These are phyloP conservation scores for Huntiella moniliformis DNA, from an alignment of 2,329 filamentous ascomycete species.

Conservation along the genomic window DNA sequence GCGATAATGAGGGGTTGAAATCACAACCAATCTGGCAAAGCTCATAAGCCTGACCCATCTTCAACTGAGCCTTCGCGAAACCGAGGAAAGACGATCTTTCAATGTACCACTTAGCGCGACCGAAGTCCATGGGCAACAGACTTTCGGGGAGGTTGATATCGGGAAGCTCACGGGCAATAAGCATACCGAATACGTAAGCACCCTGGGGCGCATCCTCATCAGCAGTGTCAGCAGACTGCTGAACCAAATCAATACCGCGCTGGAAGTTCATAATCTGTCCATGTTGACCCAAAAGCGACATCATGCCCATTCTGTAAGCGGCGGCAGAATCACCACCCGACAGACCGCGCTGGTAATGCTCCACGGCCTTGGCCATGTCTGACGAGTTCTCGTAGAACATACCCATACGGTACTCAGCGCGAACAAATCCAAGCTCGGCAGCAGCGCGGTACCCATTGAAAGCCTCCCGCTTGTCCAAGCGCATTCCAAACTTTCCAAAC, in stretches of 20 bases:
- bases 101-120: slow-evolving; percentile 65
- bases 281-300: slow-evolving; percentile 87
- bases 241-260: slow-evolving; percentile 64
- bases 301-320: slow-evolving; percentile 79
- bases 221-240: slow-evolving; percentile 62
- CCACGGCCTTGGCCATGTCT: slow-evolving; percentile 75
- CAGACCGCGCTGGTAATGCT: slow-evolving; percentile 73
- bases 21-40: slow-evolving; percentile 85
- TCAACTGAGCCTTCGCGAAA: slow-evolving; percentile 88
- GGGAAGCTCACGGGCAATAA: slow-evolving; percentile 76
- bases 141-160: slow-evolving; percentile 63
- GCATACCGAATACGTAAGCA: slow-evolving; percentile 89
- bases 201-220: slow-evolving; percentile 96
- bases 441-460: slow-evolving; percentile 72
- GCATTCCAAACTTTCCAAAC: slow-evolving; percentile 86
- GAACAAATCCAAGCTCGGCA: slow-evolving; percentile 67
- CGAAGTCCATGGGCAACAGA: slow-evolving; percentile 52
- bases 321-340: slow-evolving; percentile 72
- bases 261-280: slow-evolving; percentile 68
- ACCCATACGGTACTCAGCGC: slow-evolving; percentile 90
- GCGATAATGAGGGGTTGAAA: slow-evolving; percentile 77
- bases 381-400: slow-evolving; percentile 97
- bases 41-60: slow-evolving; percentile 94
- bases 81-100: slow-evolving; percentile 93
- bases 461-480: slow-evolving; percentile 85